Conservation (phyloP, 306 rosid genomes). For the Lotus japonicus region DNA sequence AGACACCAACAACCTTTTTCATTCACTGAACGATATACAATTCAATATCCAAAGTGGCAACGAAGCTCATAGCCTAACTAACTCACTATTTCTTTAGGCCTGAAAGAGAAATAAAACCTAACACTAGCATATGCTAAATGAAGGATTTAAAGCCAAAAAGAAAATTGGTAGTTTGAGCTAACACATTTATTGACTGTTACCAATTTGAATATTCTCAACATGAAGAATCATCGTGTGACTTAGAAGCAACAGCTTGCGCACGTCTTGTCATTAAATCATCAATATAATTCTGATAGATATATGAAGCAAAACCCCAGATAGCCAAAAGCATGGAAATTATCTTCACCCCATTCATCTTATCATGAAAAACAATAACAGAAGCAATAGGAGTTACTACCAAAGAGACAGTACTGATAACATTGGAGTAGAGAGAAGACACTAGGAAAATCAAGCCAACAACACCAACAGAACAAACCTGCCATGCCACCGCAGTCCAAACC, state of each 20-base stretch:
- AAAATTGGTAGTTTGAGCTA: neutral
- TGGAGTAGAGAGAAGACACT: too few species aligned
- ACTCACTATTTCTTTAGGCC: neutral
- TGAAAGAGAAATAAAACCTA: neutral
- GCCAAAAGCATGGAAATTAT: too few species aligned
- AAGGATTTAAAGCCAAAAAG: neutral
- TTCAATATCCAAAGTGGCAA: conserved; percentile 8
- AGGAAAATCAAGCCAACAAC: too few species aligned
- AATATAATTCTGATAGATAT: too few species aligned
- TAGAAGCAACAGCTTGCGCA: conserved; percentile 10
- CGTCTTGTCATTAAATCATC: too few species aligned
- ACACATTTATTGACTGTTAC: neutral
- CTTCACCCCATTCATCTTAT: too few species aligned
- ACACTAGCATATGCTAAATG: neutral
- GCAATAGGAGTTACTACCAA: too few species aligned
- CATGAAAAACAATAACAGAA: too few species aligned
- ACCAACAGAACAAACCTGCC: too few species aligned
- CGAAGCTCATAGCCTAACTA: conserved; percentile 1
- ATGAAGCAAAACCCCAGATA: too few species aligned
- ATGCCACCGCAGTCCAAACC: too few species aligned
- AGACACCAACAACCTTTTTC: neutral
- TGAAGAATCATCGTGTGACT: conserved; percentile 19
- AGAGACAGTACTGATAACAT: too few species aligned
- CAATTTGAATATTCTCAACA: conserved; percentile 22
- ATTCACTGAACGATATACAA: neutral